Evolutionary conservation across 2,329 filamentous ascomycete species (phyloP).

Genomic region (Lachnellula cervina): DNA sequence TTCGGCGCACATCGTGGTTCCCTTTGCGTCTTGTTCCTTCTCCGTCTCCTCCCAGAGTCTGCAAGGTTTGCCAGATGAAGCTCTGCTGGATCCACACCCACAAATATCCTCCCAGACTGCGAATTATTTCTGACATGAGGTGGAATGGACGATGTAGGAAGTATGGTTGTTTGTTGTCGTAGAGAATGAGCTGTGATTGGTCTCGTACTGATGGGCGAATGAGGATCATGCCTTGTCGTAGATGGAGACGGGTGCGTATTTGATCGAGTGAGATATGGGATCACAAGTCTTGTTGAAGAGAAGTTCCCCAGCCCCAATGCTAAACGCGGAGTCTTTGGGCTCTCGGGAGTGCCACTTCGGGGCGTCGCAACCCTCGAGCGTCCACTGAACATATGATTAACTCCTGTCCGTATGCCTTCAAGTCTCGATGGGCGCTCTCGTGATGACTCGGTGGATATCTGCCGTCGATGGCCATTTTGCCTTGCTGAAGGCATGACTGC

Average conservation of each 20-base stretch:
- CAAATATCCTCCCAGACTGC: slow-evolving; percentile 27
- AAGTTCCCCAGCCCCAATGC: slow-evolving; percentile 35
- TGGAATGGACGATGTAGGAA: slow-evolving; percentile 12
- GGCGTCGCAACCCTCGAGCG: slow-evolving; percentile 22
- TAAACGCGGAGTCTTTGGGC: slow-evolving; percentile 45
- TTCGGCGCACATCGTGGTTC: slow-evolving; percentile 40
- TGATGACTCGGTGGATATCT: slow-evolving; percentile 11
- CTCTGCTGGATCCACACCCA: slow-evolving; percentile 45
- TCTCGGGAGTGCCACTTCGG: slow-evolving; percentile 26
- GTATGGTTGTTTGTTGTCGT: slow-evolving; percentile 7
- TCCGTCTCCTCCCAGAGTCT: slow-evolving; percentile 38
- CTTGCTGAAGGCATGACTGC: slow-evolving; percentile 19
- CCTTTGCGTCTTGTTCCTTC: slow-evolving; percentile 30
- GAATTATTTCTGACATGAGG: slow-evolving; percentile 10
- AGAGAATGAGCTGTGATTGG: slow-evolving; percentile 12
- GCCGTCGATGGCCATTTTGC: slow-evolving; percentile 11
- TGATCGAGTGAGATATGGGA: slow-evolving; percentile 39
- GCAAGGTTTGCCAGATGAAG: slow-evolving; percentile 42
- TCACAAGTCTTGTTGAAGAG: slow-evolving; percentile 38
- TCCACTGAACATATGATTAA: slow-evolving; percentile 27
- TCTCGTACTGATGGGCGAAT: slow-evolving; percentile 14
- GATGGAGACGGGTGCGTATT: slow-evolving; percentile 35
- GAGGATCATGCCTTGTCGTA: slow-evolving; percentile 13
- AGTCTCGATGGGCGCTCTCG: slow-evolving; percentile 19
- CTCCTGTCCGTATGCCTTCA: slow-evolving; percentile 19